Base-by-base conservation (phyloP, 2,329 filamentous ascomycete species). In the Ophiostoma triangulosporum region DNA sequence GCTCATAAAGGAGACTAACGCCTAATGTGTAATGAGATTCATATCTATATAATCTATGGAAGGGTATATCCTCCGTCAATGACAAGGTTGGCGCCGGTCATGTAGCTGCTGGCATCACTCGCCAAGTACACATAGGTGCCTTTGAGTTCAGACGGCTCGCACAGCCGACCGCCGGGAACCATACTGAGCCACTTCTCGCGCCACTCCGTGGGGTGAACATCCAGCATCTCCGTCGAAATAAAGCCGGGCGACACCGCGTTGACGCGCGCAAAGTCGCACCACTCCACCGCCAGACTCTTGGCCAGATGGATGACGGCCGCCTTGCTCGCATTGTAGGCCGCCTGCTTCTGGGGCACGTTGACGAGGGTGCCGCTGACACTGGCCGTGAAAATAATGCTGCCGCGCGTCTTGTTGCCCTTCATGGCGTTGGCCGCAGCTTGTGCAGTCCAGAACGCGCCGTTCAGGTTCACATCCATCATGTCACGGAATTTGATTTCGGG, bases 31-130 rank as follows among this genome's bases (percentile, higher is more conserved):
- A 4, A 43, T 43, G 20, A 43, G 14, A 24, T 24, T 15, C 6
- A 24, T 38, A 20, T 38, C 1, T 20, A 1, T 7, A 14, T 9
- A 9, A 17, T 36, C 15, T 36, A 9, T 36, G 38, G 22, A 3
- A 43, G 38, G 38, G 38, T 43, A 24, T 88, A 88, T 52, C 85
- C 85, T 56, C 86, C 86, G 64, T 93, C 87, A 48, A 90, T 77
- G 57, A 86, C 69, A 56, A 93, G 73, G 65, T 89, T 83, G 11
- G 77, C 73, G 0, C 81, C 88, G 8, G 87, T 94, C 20, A 84
- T 88, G 69, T 88, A 94, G 52, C 80, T 86, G n/a, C 83, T 79
- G 4, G 87, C 87, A 67, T 94, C 87, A 14, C 83, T 87, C n/a
- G 86, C 84, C 54, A 94, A 73, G 68, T 89, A 93, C 48, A 94